Conservation (phyloP, 371 early-diverging fungal species). For the Mucor racemosus region DNA sequence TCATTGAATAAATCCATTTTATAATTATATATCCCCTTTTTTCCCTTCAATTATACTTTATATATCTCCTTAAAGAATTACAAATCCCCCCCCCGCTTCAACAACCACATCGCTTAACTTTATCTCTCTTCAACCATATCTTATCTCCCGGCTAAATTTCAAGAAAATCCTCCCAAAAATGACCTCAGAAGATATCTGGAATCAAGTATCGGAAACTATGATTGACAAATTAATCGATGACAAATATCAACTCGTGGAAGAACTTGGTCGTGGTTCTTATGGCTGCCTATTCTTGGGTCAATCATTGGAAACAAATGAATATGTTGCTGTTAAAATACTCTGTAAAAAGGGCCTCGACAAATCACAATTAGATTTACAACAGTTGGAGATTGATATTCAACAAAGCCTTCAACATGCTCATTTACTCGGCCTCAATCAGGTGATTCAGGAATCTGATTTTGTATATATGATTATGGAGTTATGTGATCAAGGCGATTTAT, state of each 20-base stretch:
- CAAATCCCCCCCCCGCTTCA: background rate
- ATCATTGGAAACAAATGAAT: constrained; percentile 33
- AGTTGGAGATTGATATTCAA: constrained; percentile 77
- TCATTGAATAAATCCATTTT: background rate
- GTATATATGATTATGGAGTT: constrained; percentile 63
- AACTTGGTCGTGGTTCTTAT: constrained; percentile 62
- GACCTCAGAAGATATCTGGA: constrained; percentile 19
- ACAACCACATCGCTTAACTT: background rate
- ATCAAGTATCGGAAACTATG: constrained; percentile 19
- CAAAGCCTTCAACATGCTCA: constrained; percentile 65
- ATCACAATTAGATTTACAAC: constrained; percentile 65
- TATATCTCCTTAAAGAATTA: constrained; percentile 5
- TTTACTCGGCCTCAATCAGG: constrained; percentile 60
- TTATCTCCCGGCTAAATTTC: background rate
- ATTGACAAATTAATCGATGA: constrained; percentile 47
- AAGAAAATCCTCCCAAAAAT: background rate
- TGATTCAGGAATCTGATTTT: constrained; percentile 52
- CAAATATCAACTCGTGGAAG: constrained; percentile 54
- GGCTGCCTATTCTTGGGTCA: constrained; percentile 63
- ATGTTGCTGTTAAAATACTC: constrained; percentile 72
- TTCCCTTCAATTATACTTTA: background rate
- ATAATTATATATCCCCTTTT: background rate
- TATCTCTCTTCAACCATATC: background rate
- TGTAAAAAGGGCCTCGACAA: constrained; percentile 67
- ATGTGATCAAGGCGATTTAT: constrained; percentile 64